Base-by-base conservation (phyloP, 192 early-diverging fungal genomes). In the Coemansia sp. region DNA sequence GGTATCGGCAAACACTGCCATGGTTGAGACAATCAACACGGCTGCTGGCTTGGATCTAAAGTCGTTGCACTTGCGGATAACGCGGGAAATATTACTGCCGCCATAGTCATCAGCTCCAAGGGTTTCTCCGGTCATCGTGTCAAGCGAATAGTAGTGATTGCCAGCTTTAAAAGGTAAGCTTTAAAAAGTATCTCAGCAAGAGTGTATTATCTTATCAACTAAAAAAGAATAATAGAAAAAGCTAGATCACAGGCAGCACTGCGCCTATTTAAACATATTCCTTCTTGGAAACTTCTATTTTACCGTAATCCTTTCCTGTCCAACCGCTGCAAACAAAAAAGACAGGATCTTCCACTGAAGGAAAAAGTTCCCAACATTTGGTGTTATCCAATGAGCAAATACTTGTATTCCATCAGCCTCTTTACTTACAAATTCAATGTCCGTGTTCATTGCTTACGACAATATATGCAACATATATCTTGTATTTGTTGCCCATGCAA, bases 1-100 rank as follows among this genome's bases (percentile, higher is more conserved):
- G 64, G 85, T 84, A 57, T 85, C 83, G 37, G 84, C 85, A 65
- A 90, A 90, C 24, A 90, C 77, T 29, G 89, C 85, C 79, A 88
- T 67, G 1, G 76, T 79, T 19, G 76, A 72, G 0, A 79, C 76
- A 1, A 50, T 54, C 25, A 79, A 58, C 32, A 79, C 76, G 9
- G 76, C 76, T 4, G 76, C 76, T 32, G 76, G 76, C 9, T 67
- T 63, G 15, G 66, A 67, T 29, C 76, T 41, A 17, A 79, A 79
- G n/a, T 79, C 64, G 41, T 79, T 79, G 70, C 67, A 73, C 57
- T 41, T 62, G 54, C 60, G 54, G 14, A 79, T 21, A 24, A 70
- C 3, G 17, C 76, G 76, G 21, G 64, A 55, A 8, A 73, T 32
- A 7, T 25, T 63, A 60, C 53, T 70, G 23, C 66, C 64, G 32